Evolutionary conservation across 192 early-diverging fungal species (phyloP), one percentile per base, ranked within the genome.

Genomic region (Coemansia sp.): DNA sequence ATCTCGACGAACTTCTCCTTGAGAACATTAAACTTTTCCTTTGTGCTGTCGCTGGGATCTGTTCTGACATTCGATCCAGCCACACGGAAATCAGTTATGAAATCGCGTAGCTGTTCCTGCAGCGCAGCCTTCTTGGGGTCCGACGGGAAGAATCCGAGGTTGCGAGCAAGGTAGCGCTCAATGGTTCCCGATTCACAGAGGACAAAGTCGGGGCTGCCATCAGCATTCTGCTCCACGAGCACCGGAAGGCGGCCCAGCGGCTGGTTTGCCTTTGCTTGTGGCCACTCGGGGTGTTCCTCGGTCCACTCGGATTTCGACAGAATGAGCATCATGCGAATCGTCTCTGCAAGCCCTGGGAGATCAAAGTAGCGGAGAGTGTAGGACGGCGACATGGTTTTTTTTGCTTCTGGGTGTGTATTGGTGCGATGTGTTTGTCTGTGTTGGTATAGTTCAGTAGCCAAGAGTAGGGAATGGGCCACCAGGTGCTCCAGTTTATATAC

Each of bases 211-310:
- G 61, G 58, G 4, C 44, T 40, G 40, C 70, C 61, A 15, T 75
- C 65, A 1, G 59, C 41, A 19, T 55, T 57, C 40, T 59, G 75
- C 36, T 84, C 78, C 13, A 72, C 52, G 13, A 86, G 70, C 10
- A 82, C 69, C 6, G 83, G 84, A 36, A 86, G 41, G 30, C 74
- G 70, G 1, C 81, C 83, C 14, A 78, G 81, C 9, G 83, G 81
- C 47, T 76, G 56, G 28, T 65, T 45, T 15, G 62, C 19, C 68
- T 84, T 84, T n/a, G 64, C 66, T 3, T 53, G 47, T 2, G 73
- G 65, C 84, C 81, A 82, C 44, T 83, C 82, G 50, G 72, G 72
- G 48, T 68, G 37, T 42, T 68, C 67, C 55, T 75, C 72, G 25
- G 47, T 69, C 72, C 79, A 84, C 27, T 75, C 55, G 15, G 61